Base-by-base conservation (phyloP, 768 basidiomycete genomes). In the Hygrocybe coccinea region DNA sequence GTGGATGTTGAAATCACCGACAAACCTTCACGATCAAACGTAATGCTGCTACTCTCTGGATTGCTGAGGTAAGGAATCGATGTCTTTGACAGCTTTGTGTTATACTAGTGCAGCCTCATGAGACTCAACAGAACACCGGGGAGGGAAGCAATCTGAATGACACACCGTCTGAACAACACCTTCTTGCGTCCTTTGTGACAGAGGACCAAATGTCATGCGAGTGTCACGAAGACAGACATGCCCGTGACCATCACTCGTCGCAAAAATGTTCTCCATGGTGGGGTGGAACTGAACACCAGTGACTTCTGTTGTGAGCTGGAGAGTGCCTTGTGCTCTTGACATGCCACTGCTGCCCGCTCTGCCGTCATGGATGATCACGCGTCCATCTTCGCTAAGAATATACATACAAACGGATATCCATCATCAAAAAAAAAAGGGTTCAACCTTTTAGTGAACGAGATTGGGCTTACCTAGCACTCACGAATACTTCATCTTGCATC, bases 241-340 rank as follows among this genome's bases (percentile, higher is more conserved):
- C 3, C 89, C 87, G 14, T 63, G 68, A 10, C 64, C 71, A 58
- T 89, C 85, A 54, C 83, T 80, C 2, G 84, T 86, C 5, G 78
- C 79, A 59, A 91, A 90, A 47, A 89, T 64, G 60, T 89, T 76
- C 36, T 85, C 81, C 74, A 85, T 81, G 29, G 58, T 64, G 11
- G 89, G 89, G 63, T 91, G 87, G 52, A 78, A 84, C 60, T 83
- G 77, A 5, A 85, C 79, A 38, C 81, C 79, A 0, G 85, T 85
- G 52, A 86, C 80, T 62, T 87, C 85, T 44, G 76, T 60, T 11
- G 64, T 60, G 6, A 83, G 70, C 60, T 82, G 80, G 5, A 89
- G 60, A 12, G 72, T 79, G 39, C 79, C 75, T 56, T 81, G 80
- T 2, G 79, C 78, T 10, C 71, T 67, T 19, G 68, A 64, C 50